Conservation (phyloP, 345 rosid genomes). For the Barbarea vulgaris region DNA sequence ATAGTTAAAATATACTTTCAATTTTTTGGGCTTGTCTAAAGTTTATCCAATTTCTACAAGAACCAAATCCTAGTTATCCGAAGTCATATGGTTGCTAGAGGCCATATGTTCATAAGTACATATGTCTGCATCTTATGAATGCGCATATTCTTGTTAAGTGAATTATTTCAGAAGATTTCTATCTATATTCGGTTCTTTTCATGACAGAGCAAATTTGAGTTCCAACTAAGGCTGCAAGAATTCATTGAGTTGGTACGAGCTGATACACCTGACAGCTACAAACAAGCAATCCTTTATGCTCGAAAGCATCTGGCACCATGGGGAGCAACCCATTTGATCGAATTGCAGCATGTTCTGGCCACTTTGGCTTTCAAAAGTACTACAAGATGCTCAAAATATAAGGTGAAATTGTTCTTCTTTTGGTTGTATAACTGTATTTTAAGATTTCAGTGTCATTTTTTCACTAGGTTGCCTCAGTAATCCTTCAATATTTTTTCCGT, state of each 20-base stretch:
- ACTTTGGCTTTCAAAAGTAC: slow-evolving; percentile 86
- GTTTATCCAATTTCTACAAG: neutral
- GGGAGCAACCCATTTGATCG: slow-evolving; percentile 88
- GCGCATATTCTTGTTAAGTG: neutral
- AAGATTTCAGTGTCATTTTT: too few species aligned
- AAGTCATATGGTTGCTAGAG: slow-evolving; percentile 1
- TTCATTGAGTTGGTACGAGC: slow-evolving; percentile 88
- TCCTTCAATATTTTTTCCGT: neutral
- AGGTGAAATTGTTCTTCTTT: slow-evolving; percentile 53
- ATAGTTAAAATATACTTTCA: slow-evolving; percentile 14
- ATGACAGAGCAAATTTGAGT: slow-evolving; percentile 86
- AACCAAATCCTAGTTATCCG: neutral
- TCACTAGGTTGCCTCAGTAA: slow-evolving; percentile 17
- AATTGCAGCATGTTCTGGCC: slow-evolving; percentile 75
- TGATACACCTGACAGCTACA: slow-evolving; percentile 67
- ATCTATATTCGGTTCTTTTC: slow-evolving; percentile 5
- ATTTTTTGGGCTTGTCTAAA: neutral
- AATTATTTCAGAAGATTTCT: neutral
- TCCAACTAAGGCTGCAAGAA: slow-evolving; percentile 95
- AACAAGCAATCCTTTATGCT: slow-evolving; percentile 78
- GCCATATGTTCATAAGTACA: neutral
- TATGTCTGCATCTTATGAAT: slow-evolving; percentile 9
- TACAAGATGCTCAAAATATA: slow-evolving; percentile 75
- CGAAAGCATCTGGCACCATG: slow-evolving; percentile 85
- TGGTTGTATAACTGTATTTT: neutral